phyloP scores from a whole-genome alignment of 306 rosid species.

The Acacia confusa region DNA sequence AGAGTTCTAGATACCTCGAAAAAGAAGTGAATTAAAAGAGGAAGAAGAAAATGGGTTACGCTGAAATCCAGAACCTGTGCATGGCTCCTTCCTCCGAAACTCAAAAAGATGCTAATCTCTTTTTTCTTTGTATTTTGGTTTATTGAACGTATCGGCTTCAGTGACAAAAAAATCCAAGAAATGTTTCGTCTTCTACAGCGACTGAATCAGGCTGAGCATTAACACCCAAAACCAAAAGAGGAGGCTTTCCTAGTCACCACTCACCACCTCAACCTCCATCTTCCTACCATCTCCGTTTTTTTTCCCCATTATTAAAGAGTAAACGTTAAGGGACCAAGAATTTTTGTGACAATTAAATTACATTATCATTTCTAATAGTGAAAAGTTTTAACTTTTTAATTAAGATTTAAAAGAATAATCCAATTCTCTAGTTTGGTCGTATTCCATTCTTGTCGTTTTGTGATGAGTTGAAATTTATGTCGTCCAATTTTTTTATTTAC shows the following conservation, averaged over 20 bases:
- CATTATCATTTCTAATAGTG: not conserved
- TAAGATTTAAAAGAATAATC: not conserved
- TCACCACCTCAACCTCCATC: constrained; percentile 11
- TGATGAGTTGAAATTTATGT: not conserved
- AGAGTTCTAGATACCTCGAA: constrained; percentile 28
- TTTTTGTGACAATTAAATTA: not conserved
- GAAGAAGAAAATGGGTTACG: constrained; percentile 32
- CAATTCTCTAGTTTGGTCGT: not conserved
- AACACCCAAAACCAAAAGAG: constrained; percentile 32
- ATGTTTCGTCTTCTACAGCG: constrained; percentile 7
- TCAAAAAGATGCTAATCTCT: not conserved
- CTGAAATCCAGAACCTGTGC: constrained; percentile 33
- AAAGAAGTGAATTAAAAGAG: constrained; percentile 16
- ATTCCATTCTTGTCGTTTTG: constrained; percentile 27
- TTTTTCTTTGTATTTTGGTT: not conserved
- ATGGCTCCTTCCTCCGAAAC: constrained; percentile 27
- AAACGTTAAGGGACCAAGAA: not conserved
- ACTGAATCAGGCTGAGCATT: constrained; percentile 27
- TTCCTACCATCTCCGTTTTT: constrained; percentile 26
- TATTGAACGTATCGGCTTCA: constrained; percentile 18
- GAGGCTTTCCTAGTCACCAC: not conserved
- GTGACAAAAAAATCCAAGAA: constrained; percentile 34
- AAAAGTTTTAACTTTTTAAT: not conserved
- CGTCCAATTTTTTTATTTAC: not conserved
- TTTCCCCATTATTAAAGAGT: not conserved